Percentiles rank a stretch among this genome's conserved stretches.
Evolutionary conservation across 169 alveolate species (phyloP).

Genomic region (Cardiosporidium cionae): DNA sequence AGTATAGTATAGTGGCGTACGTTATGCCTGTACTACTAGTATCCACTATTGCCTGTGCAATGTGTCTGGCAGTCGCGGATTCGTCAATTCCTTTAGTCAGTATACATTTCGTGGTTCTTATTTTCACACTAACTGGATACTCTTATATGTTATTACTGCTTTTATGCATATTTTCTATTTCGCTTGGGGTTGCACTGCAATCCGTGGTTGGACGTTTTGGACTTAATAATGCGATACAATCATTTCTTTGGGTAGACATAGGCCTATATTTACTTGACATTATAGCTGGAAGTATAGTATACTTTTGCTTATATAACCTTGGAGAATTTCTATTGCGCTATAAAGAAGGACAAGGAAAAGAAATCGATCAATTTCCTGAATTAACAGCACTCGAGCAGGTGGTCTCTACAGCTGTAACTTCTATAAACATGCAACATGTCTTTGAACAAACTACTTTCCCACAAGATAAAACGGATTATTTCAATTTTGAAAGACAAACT

Average conservation of each 20-base stretch:
- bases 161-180: constrained; percentile 25
- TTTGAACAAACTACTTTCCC: no score
- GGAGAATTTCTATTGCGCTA: constrained; percentile 38
- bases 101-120: constrained; percentile 35
- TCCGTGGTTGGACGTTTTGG: constrained; percentile 12
- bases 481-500: no score
- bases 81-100: constrained; percentile 33
- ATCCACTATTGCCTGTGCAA: constrained; percentile 26
- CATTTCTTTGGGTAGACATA: constrained; percentile 21
- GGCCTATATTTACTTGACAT: constrained; percentile 35
- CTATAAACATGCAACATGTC: no score
- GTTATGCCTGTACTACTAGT: constrained; percentile 33
- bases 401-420: constrained; percentile 12
- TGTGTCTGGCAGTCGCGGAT: constrained; percentile 27
- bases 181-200: constrained; percentile 28
- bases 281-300: constrained; percentile 33
- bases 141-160: constrained; percentile 36
- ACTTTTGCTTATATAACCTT: constrained; percentile 42
- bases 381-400: constrained; percentile 38
- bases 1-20: constrained; percentile 35
- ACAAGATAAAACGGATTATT: no score
- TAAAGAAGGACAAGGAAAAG: constrained; percentile 35
- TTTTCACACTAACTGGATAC: constrained; percentile 44
- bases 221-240: not conserved
- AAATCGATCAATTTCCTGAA: constrained; percentile 40